phyloP scores from a whole-genome alignment of 371 early-diverging fungal species.

The Syncephalastrum monosporum region DNA sequence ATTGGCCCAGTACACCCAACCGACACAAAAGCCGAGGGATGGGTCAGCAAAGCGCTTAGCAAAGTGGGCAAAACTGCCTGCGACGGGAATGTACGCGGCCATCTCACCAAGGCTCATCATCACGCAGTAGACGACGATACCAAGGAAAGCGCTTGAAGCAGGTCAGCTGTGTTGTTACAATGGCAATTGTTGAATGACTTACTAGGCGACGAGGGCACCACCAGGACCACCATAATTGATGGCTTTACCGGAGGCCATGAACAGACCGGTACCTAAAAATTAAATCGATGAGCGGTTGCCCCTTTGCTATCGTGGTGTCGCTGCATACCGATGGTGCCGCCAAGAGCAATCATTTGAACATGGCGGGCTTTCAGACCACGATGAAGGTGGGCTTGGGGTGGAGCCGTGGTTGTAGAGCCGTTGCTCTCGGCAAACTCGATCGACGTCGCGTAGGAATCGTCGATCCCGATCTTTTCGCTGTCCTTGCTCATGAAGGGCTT shows the following conservation, averaged over 20 bases:
- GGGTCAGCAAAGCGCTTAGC: slow-evolving; percentile 84
- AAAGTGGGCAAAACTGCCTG: slow-evolving; percentile 83
- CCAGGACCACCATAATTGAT: slow-evolving; percentile 75
- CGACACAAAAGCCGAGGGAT: slow-evolving; percentile 76
- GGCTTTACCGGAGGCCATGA: slow-evolving; percentile 81
- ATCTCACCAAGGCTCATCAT: slow-evolving; percentile 87
- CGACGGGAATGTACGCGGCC: slow-evolving; percentile 80
- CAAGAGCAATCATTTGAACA: slow-evolving; percentile 63
- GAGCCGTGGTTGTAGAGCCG: not conserved
- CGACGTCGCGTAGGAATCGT: slow-evolving; percentile 15
- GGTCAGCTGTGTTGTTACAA: not conserved
- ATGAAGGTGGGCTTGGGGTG: slow-evolving; percentile 15
- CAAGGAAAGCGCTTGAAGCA: slow-evolving; percentile 46
- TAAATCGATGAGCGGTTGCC: not conserved
- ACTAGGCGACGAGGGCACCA: slow-evolving; percentile 73
- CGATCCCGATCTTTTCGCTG: slow-evolving; percentile 11
- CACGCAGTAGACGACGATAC: slow-evolving; percentile 81
- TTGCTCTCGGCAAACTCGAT: slow-evolving; percentile 25
- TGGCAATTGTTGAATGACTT: slow-evolving; percentile 4
- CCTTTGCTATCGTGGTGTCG: not conserved
- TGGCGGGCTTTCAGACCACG: slow-evolving; percentile 56
- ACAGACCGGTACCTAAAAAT: slow-evolving; percentile 76
- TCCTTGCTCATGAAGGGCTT: slow-evolving; percentile 6
- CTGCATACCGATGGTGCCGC: slow-evolving; percentile 57
- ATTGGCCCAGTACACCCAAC: slow-evolving; percentile 80